These are phyloP conservation scores for Circinella minor DNA, from an alignment of 371 early-diverging fungal genomes.

Conservation along the genomic window DNA sequence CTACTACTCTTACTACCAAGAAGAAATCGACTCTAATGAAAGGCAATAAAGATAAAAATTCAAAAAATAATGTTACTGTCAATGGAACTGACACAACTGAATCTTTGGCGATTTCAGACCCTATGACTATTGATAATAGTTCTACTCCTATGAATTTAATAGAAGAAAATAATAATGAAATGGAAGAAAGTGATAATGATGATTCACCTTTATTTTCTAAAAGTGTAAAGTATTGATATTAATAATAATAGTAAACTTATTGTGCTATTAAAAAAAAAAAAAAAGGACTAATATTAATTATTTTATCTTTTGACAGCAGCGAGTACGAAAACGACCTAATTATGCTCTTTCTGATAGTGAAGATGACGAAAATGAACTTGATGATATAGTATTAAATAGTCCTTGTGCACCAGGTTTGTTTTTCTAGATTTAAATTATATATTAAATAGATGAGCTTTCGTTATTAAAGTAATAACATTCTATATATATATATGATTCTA, in stretches of 20 bases:
- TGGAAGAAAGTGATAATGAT: conserved; percentile 3
- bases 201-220: not conserved
- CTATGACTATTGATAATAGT: not conserved
- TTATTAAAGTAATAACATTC: not conserved
- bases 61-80: not conserved
- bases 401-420: conserved; percentile 9
- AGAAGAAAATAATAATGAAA: not conserved
- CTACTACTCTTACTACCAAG: too few species aligned
- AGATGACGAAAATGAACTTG: conserved; percentile 29
- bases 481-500: too few species aligned
- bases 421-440: not conserved
- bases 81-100: conserved; percentile 1
- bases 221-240: not conserved
- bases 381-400: conserved; percentile 16
- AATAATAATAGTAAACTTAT: too few species aligned
- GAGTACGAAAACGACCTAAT: not conserved
- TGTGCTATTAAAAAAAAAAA: too few species aligned
- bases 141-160: too few species aligned
- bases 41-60: not conserved
- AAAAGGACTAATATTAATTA: not conserved
- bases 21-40: not conserved
- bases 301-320: not conserved
- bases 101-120: conserved; percentile 5
- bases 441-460: too few species aligned
- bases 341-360: conserved; percentile 2